Evolutionary conservation across 306 rosid species (phyloP), one percentile per base, ranked within the genome.

Genomic region (Notholithocarpus densiflorus): DNA sequence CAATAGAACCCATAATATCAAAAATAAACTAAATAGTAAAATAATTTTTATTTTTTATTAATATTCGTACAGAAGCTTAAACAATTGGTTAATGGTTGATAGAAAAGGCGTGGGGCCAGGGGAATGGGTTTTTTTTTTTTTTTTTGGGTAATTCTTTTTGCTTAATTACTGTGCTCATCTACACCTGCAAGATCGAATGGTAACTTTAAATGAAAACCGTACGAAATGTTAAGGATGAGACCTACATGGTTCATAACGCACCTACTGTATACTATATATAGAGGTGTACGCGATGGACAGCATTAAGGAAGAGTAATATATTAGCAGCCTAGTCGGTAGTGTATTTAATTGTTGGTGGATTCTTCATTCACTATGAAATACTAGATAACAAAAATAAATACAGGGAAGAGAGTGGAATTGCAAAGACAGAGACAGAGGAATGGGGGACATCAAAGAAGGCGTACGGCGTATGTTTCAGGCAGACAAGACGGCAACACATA

Each of bases 401-500:
- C 21, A 27, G 72, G 48, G 68, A 60, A 7, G 71, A 8, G 45
- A 40, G 45, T 40, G 45, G 11, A 40, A 40, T 40, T 40, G 45
- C 45, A 40, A 40, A 2, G 45, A 8, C 45, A 9, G 75, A 20
- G 20, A 37, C 73, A 72, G 76, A 56, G 82, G 75, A 82, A 65
- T 48, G 68, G 68, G 80, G 81, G 81, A 79, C 77, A 73, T 27
- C 73, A 77, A 76, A 74, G 83, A 75, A 81, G 65, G 81, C 85
- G 88, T 85, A 87, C 88, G 87, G 84, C 85, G 73, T 81, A 73
- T 77, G 87, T 76, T 82, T 66, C 86, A 43, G 80, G 57, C 72
- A 82, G 89, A 86, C 88, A 84, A 82, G 76, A 82, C 84, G 82
- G 80, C 81, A 74, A 24, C 77, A 79, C 74, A 74, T 56, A 80